Base-by-base conservation (phyloP, 495 filamentous ascomycete genomes). In the Aspergillus funiculosus region DNA sequence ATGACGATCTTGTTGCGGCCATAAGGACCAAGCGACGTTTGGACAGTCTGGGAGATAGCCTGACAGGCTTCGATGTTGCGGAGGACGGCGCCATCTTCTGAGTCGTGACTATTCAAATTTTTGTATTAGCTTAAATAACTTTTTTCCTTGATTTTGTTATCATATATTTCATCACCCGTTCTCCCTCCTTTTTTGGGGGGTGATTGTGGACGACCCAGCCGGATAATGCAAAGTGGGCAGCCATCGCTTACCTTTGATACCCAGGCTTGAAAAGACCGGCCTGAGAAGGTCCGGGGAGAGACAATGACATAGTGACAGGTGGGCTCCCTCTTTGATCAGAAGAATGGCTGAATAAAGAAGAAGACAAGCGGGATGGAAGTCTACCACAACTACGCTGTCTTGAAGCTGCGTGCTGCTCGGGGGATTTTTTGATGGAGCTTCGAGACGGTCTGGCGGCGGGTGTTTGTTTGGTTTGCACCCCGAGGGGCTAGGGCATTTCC, bases 1-100 rank as follows among this genome's bases (percentile, higher is more conserved):
- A 99, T 96, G 73, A 99, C 87, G 66, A 99, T 95, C 75, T 99
- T 99, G 76, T 97, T 99, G 67, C 94, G 87, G 60, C 94, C 94
- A 64, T 92, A 96, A 40, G 94, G 94, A 38, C 94, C 92, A 27
- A 99, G 77, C 36, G 91, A 97, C 38, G 94, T 96, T 73, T 94
- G 87, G 22, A 99, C 94, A 36, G 94, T 99, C 51, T 82, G 81
- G 10, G 94, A 81, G 66, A 99, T 97, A 32, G 94, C 87, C 57
- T 88, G 82, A 74, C 91, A 97, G 64, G 94, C 94, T 67, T 99
- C 94, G 68, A 99, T 97, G 68, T 97, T 99, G 56, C 94, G 87
- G 39, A 97, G 77, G 40, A 99, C 92, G 54, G 94, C 94, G 55
- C 92, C 94, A 85, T 99, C 94, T 81, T 99, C 94, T 47, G 90